Conservation (phyloP, 371 early-diverging fungal species). For the Mucor racemosus region DNA sequence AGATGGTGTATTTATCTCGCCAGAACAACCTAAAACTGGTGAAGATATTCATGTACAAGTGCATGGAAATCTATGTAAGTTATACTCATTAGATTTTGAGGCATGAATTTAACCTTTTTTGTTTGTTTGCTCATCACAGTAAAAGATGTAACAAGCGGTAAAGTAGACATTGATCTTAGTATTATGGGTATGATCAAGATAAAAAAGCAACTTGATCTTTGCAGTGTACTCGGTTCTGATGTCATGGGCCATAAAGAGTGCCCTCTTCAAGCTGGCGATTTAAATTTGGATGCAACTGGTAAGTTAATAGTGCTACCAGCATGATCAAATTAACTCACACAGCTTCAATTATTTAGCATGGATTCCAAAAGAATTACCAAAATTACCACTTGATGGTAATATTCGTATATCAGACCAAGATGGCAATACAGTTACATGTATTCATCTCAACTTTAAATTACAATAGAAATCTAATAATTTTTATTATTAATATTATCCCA, state of each 20-base stretch:
- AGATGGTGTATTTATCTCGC: conserved; percentile 46
- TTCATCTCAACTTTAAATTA: conserved; percentile 34
- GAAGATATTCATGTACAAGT: conserved; percentile 51
- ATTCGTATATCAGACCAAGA: conserved; percentile 50
- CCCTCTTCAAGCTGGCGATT: conserved; percentile 43
- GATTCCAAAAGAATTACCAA: conserved; percentile 52
- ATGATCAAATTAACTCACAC: not conserved
- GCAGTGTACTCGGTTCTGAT: conserved; percentile 41
- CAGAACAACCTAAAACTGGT: conserved; percentile 41
- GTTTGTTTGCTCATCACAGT: conserved; percentile 15
- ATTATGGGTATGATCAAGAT: conserved; percentile 52
- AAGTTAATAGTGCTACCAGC: conserved; percentile 1
- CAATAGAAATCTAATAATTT: conserved; percentile 7
- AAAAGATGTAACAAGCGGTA: conserved; percentile 41
- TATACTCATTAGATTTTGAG: not conserved
- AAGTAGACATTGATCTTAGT: conserved; percentile 47
- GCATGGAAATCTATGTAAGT: conserved; percentile 43
- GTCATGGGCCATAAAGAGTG: conserved; percentile 43
- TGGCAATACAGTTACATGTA: conserved; percentile 47
- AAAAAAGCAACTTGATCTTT: conserved; percentile 50
- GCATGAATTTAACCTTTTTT: not conserved
- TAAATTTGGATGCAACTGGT: conserved; percentile 48
- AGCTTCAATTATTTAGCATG: conserved; percentile 27
- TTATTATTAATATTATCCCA: not conserved
- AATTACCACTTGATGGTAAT: conserved; percentile 45